Conservation (phyloP, 345 rosid genomes). For the Gossypium bickii region DNA sequence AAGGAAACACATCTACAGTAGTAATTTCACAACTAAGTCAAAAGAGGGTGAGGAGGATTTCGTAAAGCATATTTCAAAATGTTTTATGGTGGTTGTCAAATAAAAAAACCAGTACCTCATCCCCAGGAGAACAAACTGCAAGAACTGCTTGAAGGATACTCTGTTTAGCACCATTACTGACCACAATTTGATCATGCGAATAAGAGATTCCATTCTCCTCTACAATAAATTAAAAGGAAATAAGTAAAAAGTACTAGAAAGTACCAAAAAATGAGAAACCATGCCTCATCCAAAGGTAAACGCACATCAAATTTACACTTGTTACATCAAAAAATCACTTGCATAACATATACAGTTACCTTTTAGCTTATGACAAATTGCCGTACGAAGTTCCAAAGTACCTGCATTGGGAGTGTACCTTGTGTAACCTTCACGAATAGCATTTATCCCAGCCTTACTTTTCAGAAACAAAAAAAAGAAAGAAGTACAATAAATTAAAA, state of each 20-base stretch:
- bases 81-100: neutral
- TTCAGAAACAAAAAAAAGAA: neutral
- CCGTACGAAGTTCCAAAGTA: conserved; percentile 69
- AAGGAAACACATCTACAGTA: neutral
- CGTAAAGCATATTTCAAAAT: neutral
- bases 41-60: neutral
- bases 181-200: conserved; percentile 75
- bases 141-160: conserved; percentile 68
- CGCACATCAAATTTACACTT: neutral
- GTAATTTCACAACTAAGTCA: neutral
- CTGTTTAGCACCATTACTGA: conserved; percentile 98
- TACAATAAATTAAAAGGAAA: conserved; percentile 17
- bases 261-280: neutral
- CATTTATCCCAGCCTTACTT: conserved; percentile 80
- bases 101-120: conserved; percentile 56
- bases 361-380: conserved; percentile 76
- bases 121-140: conserved; percentile 94
- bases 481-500: neutral
- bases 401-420: conserved; percentile 92
- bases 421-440: conserved; percentile 84
- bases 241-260: neutral
- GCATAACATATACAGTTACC: conserved; percentile 34
- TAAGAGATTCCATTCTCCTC: conserved; percentile 89
- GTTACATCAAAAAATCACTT: neutral
- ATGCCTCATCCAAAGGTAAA: neutral